phyloP scores from a whole-genome alignment of 331 rosid species.

The Saraca asoca region DNA sequence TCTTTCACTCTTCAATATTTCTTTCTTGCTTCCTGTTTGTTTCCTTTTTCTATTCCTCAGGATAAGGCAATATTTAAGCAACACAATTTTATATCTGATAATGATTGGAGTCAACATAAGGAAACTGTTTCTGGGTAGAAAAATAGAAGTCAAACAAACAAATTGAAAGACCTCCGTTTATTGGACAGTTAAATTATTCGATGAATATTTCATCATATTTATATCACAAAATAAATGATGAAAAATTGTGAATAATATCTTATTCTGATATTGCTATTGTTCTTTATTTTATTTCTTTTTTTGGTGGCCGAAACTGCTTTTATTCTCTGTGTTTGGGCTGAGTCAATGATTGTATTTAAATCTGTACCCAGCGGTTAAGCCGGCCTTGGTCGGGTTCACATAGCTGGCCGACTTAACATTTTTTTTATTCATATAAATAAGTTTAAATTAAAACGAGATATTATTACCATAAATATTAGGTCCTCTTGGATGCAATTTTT shows the following conservation, averaged over 20 bases:
- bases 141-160: conserved; percentile 9
- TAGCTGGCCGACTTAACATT: conserved; percentile 14
- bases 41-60: too few relatives aligned
- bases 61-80: neutral
- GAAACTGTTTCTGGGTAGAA: neutral
- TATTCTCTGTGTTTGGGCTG: neutral
- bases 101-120: conserved; percentile 20
- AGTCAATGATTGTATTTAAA: conserved; percentile 52
- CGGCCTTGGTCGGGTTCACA: conserved; percentile 58
- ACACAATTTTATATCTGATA: neutral
- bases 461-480: too few relatives aligned
- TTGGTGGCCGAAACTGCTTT: neutral
- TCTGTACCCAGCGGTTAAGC: conserved; percentile 43
- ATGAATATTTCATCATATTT: neutral
- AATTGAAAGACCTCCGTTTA: neutral
- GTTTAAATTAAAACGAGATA: too few relatives aligned
- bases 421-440: neutral
- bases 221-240: neutral
- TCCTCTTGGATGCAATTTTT: too few relatives aligned
- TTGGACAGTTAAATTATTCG: neutral
- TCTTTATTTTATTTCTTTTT: too few relatives aligned
- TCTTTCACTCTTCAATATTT: neutral
- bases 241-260: neutral
- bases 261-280: neutral
- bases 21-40: neutral